phyloP scores from a whole-genome alignment of 257 asterid genomes.

The Fraxinus excelsior region DNA sequence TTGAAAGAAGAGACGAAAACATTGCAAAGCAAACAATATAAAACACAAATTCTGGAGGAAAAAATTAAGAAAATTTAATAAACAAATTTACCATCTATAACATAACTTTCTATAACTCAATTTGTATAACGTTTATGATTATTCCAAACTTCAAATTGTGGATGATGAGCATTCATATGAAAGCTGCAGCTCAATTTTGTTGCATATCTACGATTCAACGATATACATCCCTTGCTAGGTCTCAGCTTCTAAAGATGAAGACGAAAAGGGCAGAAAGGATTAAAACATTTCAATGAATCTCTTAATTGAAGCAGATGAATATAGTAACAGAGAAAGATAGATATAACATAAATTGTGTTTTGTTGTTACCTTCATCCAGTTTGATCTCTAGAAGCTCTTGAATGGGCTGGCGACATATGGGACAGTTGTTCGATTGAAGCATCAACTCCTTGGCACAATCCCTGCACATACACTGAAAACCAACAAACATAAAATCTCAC shows the following conservation, averaged over 20 bases:
- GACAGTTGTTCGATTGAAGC: slow-evolving; percentile 80
- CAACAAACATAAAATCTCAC: slow-evolving; percentile 8
- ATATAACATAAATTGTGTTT: background rate
- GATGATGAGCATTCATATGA: background rate
- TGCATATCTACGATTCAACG: background rate
- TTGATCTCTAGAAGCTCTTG: slow-evolving; percentile 87
- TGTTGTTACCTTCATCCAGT: slow-evolving; percentile 61
- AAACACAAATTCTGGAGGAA: background rate
- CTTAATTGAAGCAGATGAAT: background rate
- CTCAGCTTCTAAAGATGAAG: slow-evolving; percentile 27
- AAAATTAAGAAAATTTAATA: background rate
- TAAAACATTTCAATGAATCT: background rate
- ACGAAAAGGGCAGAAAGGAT: background rate
- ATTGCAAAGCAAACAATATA: background rate
- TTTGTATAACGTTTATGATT: background rate
- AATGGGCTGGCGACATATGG: slow-evolving; percentile 86
- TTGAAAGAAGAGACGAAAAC: background rate
- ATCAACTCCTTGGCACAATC: slow-evolving; percentile 83
- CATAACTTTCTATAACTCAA: background rate
- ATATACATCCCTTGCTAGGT: background rate
- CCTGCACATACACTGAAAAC: slow-evolving; percentile 76
- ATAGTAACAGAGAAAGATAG: background rate
- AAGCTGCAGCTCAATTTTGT: background rate
- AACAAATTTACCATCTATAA: background rate
- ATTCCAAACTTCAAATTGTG: background rate